Base-by-base conservation (phyloP, 2,329 filamentous ascomycete genomes). In the Calonectria henricotiae region DNA sequence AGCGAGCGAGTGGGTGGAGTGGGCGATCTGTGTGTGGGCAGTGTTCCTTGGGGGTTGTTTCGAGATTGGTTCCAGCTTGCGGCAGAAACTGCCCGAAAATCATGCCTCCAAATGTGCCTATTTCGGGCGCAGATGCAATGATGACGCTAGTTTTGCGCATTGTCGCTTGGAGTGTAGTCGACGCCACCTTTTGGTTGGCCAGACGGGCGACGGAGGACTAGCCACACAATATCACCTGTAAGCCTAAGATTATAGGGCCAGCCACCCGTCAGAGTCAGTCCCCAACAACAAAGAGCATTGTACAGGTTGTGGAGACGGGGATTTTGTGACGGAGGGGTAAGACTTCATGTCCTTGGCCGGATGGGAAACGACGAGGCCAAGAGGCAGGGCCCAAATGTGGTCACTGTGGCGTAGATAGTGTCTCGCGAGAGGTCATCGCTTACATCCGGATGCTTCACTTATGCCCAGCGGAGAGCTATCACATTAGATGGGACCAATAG, bases 331-430 rank as follows among this genome's bases (percentile, higher is more conserved):
- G 43, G 30, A 15, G 63, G 54, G 41, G 17, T 20, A 17, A 66
- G 30, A 47, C 3, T 27, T 37, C 15, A n/a, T 27, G 32, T 23
- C 17, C n/a, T 11, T 47, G 49, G 9, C 17, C 20, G 25, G 39
- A 65, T 32, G 41, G 43, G 43, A 65, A 49, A 32, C 58, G 63
- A 58, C 49, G 41, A 39, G 25, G 41, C 32, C 20, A 25, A 65
- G 27, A 15, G 12, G 6, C n/a, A 32, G 9, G 43, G 7, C 35
- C 20, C 44, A 20, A n/a, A 23, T 1, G 43, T 32, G 54, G 43
- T 39, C 27, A 41, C 25, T 43, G 64, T 66, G 64, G 54, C 64
- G 64, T 41, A 32, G 30, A 49, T 61, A 35, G 32, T 49, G 64
- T 41, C 32, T 66, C 35, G 32, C 25, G 25, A n/a, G 35, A 61